Evolutionary conservation across 164 flowering plant genomes (phyloP), one percentile per base, ranked within the genome.

Genomic region (Platanus orientalis): DNA sequence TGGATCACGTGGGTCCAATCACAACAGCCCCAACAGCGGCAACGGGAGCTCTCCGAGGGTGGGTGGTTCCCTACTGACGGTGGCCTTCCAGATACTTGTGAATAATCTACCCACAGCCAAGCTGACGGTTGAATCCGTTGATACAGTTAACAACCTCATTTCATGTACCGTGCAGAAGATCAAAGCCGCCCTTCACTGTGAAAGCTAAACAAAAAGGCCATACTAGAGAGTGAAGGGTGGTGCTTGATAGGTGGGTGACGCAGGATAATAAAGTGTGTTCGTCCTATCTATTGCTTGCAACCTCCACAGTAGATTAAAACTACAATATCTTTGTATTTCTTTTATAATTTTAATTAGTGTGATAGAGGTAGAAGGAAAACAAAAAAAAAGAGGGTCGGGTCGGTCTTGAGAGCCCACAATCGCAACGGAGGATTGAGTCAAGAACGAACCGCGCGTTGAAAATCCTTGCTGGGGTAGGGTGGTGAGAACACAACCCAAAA

Each of bases 91-190:
- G 71, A 94, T 94, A 21, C 71, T 94, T 55, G 97, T 94, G 67
- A 94, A 88, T 65, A 91, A 84, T 63, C 74, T 94, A 14, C 99
- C 99, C 3, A 83, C 95, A 25, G 99, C 95, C 16, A 94, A 89
- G 77, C 90, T 94, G 54, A 94, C 96, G 23, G 92, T 86, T 34
- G 99, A 91, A 53, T 94, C 99, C 11, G 97, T 94, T 53, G 96
- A 91, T 74, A 94, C 99, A 1, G 99, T 94, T 36, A 89, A 89
- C 72, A 94, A 91, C 47, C 90, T 94, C 52, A 94, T 94, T 34
- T 87, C 93, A 0, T 91, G 97, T 77, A 94, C 99, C 24, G 91
- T 94, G 23, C 99, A 94, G 73, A 91, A 94, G 73, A 91, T 94
- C 81, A 91, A 86, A 65, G 90, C 90, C 4, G 97, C 97, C 29